Percentiles rank a stretch among this genome's conserved stretches.
Conservation (phyloP, 2,329 filamentous ascomycete genomes). For the Lasiodiplodia gonubiensis region DNA sequence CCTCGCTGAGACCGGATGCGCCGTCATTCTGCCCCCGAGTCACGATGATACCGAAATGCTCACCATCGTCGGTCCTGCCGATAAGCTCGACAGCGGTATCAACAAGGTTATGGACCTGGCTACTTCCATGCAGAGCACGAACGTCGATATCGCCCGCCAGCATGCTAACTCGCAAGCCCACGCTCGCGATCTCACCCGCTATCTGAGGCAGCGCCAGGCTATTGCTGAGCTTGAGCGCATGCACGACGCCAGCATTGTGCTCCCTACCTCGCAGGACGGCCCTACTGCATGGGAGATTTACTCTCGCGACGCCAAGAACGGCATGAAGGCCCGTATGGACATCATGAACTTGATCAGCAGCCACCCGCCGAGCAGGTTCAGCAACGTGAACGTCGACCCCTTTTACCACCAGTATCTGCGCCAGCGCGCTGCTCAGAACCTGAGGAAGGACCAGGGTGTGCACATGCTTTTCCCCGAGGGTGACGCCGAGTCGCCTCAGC, state of each 20-base stretch:
- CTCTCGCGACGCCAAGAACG: conserved; percentile 79
- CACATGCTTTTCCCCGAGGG: conserved; percentile 73
- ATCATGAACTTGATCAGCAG: conserved; percentile 75
- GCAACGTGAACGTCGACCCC: conserved; percentile 70
- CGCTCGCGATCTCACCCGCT: conserved; percentile 84
- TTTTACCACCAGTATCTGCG: conserved; percentile 79
- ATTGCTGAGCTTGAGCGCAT: conserved; percentile 80
- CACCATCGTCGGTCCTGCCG: conserved; percentile 80
- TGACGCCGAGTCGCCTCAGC: conserved; percentile 62
- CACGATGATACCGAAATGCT: conserved; percentile 82
- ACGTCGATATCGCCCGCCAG: conserved; percentile 80
- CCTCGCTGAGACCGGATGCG: conserved; percentile 87
- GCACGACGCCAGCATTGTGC: conserved; percentile 86
- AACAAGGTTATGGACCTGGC: conserved; percentile 89
- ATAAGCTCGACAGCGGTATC: conserved; percentile 74
- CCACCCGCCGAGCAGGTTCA: conserved; percentile 75
- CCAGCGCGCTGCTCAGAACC: conserved; percentile 65
- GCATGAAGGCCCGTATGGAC: conserved; percentile 74
- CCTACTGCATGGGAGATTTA: conserved; percentile 87
- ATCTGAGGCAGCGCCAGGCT: conserved; percentile 80
- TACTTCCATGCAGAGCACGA: conserved; percentile 82
- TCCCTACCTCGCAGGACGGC: conserved; percentile 71
- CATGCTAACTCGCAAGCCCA: conserved; percentile 79
- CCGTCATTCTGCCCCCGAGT: conserved; percentile 77
- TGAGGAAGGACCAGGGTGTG: conserved; percentile 74